A percentile compares a stretch with the other conserved stretches of the same genome.
phyloP scores from a whole-genome alignment of 2,329 filamentous ascomycete genomes.

The Arthrobotrys megalospora region DNA sequence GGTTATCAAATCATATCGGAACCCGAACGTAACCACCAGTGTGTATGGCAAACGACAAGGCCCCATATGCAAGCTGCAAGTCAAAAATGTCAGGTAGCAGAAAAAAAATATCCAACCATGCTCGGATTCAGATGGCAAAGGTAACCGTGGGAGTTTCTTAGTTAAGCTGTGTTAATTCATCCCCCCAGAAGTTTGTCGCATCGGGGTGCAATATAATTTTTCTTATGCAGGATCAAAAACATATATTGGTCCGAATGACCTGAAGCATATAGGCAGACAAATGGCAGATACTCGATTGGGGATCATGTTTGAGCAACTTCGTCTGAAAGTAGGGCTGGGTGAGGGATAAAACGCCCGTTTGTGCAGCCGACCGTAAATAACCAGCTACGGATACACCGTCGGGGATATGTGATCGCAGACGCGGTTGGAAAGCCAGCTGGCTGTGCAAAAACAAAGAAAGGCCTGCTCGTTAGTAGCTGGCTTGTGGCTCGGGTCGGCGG shows the following conservation, averaged over 20 bases:
- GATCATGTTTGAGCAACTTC: slow-evolving; percentile 6
- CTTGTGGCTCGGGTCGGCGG: slow-evolving; percentile 43
- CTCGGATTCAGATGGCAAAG: slow-evolving; percentile 17
- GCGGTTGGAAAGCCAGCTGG: slow-evolving; percentile 28
- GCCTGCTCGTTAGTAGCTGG: slow-evolving; percentile 2
- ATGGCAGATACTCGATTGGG: slow-evolving; percentile 12
- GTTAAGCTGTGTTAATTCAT: slow-evolving; percentile 1
- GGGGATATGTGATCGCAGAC: slow-evolving; percentile 44
- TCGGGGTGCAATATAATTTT: slow-evolving; percentile 6
- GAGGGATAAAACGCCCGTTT: slow-evolving; percentile 59
- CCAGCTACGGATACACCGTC: slow-evolving; percentile 57
- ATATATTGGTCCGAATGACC: slow-evolving; percentile 39
- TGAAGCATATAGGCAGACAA: slow-evolving; percentile 47
- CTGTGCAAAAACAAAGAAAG: slow-evolving; percentile 37
- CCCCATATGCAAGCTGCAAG: slow-evolving; percentile 10
- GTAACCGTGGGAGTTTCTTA: not conserved
- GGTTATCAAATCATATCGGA: slow-evolving; percentile 49
- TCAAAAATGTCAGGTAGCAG: slow-evolving; percentile 23
- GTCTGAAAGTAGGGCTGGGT: slow-evolving; percentile 36
- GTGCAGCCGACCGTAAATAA: slow-evolving; percentile 25
- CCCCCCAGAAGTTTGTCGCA: not conserved
- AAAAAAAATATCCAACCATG: not conserved
- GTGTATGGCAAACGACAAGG: slow-evolving; percentile 18
- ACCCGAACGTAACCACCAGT: slow-evolving; percentile 32
- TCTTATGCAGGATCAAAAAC: slow-evolving; percentile 46